Conservation (phyloP, 352 stramenopile genomes). For the Phytophthora capsici region DNA sequence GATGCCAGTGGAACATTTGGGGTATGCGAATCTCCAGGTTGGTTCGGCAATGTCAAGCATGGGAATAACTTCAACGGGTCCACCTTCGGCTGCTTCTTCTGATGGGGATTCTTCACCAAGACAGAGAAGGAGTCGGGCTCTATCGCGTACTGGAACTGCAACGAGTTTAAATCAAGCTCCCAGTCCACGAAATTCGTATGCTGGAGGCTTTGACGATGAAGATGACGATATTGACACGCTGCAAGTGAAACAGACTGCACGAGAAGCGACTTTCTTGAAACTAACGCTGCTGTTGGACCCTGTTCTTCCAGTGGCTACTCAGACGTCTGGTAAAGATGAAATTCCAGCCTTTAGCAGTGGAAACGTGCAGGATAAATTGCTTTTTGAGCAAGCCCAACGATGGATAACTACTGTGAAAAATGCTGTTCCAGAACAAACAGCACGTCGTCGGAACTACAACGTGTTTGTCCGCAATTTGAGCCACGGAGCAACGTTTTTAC, state of each 20-base stretch:
- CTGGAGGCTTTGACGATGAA: conserved; percentile 26
- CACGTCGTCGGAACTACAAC: conserved; percentile 52
- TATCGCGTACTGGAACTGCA: conserved; percentile 8
- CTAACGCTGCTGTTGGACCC: conserved; percentile 91
- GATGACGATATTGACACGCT: conserved; percentile 44
- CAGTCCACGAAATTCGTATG: conserved; percentile 9
- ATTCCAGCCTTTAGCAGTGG: conserved; percentile 19
- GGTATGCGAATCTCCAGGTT: conserved; percentile 70
- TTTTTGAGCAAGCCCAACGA: conserved; percentile 33
- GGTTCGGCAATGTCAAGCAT: conserved; percentile 7
- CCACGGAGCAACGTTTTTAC: conserved; percentile 69
- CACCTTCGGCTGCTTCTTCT: conserved; percentile 18
- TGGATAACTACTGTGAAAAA: conserved; percentile 26
- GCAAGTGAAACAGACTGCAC: conserved; percentile 45
- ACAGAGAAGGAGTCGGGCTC: conserved; percentile 16
- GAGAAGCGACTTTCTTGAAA: conserved; percentile 82
- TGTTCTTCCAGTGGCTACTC: conserved; percentile 49
- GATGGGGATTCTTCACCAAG: conserved; percentile 24
- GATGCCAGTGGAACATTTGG: conserved; percentile 84
- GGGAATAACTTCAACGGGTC: conserved; percentile 6
- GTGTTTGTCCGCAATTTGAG: conserved; percentile 83
- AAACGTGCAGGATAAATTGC: conserved; percentile 31
- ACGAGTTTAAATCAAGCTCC: conserved; percentile 10
- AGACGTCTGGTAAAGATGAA: conserved; percentile 13
- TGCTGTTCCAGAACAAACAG: conserved; percentile 19